Conservation (phyloP, 139 green algal species). For the Spirogloea muscicola region DNA sequence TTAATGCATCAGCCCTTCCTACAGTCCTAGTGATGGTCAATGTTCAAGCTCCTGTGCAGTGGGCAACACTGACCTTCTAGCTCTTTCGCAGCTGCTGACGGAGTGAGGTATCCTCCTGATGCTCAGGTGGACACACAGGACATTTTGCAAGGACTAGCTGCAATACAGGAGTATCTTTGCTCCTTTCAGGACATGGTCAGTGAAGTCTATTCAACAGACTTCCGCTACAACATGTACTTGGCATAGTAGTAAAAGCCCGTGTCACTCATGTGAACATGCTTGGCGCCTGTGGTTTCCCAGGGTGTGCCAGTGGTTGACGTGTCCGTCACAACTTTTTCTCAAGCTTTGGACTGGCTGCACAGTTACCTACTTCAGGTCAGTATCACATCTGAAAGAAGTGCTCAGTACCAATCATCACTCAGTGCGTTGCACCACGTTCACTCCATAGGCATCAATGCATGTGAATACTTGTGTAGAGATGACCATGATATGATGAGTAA, state of each 20-base stretch:
- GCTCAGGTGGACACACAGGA: conserved; percentile 1
- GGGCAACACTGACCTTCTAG: too few species aligned
- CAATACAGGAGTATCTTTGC: conserved; percentile 39
- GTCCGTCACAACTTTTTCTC: conserved; percentile 25
- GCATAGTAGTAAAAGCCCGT: background rate
- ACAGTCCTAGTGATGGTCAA: too few species aligned
- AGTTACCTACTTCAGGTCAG: conserved; percentile 22
- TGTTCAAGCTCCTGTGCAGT: too few species aligned
- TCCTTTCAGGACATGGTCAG: conserved; percentile 31
- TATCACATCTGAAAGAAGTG: too few species aligned
- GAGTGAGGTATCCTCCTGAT: too few species aligned
- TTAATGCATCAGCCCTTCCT: too few species aligned
- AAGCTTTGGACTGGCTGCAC: conserved; percentile 35
- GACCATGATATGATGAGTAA: too few species aligned
- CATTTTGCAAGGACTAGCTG: background rate
- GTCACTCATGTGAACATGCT: background rate
- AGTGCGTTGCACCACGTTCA: too few species aligned
- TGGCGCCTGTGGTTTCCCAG: conserved; percentile 1
- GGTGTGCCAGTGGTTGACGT: conserved; percentile 37
- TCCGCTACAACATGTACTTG: background rate
- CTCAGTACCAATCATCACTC: too few species aligned
- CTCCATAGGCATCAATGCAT: too few species aligned
- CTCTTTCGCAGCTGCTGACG: too few species aligned
- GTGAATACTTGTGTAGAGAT: too few species aligned
- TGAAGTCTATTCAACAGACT: background rate